These are phyloP conservation scores for Hericium erinaceus DNA, from an alignment of 768 basidiomycete genomes.

Conservation along the genomic window DNA sequence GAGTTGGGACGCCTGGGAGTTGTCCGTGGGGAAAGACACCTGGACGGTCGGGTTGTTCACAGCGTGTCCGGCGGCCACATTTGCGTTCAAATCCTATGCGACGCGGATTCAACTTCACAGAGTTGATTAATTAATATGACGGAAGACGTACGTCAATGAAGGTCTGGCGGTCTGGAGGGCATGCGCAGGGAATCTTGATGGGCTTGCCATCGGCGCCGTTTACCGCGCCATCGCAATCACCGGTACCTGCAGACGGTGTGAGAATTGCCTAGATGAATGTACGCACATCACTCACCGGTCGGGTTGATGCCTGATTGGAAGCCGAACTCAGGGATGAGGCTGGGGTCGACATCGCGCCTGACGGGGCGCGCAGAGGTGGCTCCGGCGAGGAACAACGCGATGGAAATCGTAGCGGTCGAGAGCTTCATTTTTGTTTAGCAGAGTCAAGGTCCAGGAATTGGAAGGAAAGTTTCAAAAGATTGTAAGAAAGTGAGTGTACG, in stretches of 20 bases:
- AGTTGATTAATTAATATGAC: not conserved
- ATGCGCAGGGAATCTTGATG: constrained; percentile 30
- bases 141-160: constrained; percentile 22
- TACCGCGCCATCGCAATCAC: constrained; percentile 28
- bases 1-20: constrained; percentile 40
- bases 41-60: constrained; percentile 54
- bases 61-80: constrained; percentile 23
- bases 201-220: constrained; percentile 23
- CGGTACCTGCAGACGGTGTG: constrained; percentile 15
- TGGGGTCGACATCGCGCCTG: constrained; percentile 12
- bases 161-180: constrained; percentile 24
- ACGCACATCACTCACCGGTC: constrained; percentile 8
- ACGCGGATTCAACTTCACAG: not conserved
- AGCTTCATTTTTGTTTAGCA: not conserved
- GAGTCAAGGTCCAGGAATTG: too few species aligned
- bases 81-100: constrained; percentile 1
- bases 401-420: not conserved
- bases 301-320: constrained; percentile 13
- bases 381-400: not conserved
- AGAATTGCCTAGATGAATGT: not conserved
- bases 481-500: too few species aligned
- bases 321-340: constrained; percentile 17
- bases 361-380: not conserved
- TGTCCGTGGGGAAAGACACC: constrained; percentile 49
- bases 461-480: too few species aligned